Conservation (phyloP, 2,329 filamentous ascomycete genomes). For the Penicillium fuscoglaucum region DNA sequence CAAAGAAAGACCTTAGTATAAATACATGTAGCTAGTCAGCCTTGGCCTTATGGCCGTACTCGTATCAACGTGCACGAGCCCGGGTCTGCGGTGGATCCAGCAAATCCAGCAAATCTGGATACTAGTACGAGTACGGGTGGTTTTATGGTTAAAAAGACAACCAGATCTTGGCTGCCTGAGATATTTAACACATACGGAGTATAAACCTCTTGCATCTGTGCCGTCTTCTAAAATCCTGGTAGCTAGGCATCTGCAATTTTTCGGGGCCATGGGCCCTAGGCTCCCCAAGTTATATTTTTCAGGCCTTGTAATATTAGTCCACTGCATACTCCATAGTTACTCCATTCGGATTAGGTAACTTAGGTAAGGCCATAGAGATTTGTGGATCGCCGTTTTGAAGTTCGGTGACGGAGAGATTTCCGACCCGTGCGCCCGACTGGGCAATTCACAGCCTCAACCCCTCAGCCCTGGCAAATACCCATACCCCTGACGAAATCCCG, state of each 20-base stretch:
- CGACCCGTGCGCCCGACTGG: not conserved
- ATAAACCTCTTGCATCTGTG: not conserved
- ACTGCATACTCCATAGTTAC: not conserved
- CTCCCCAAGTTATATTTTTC: too few relatives aligned
- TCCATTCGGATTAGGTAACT: not conserved
- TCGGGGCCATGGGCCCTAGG: not conserved
- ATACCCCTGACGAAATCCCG: not conserved
- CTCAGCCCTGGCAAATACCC: too few relatives aligned
- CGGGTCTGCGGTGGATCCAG: not conserved
- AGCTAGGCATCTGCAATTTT: not conserved
- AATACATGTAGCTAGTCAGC: not conserved
- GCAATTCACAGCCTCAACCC: constrained; percentile 4
- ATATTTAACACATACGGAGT: not conserved
- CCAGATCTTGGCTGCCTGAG: not conserved
- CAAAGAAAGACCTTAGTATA: not conserved
- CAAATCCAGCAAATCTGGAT: not conserved
- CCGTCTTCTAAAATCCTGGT: not conserved
- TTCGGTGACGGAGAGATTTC: not conserved
- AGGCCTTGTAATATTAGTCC: too few relatives aligned
- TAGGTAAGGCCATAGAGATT: not conserved
- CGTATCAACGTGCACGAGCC: constrained; percentile 20
- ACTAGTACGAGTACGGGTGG: constrained; percentile 1
- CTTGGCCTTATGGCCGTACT: constrained; percentile 17
- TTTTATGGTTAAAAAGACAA: not conserved
- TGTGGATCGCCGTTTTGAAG: not conserved